Evolutionary conservation across 2,329 filamentous ascomycete genomes (phyloP).

Genomic region (Botrytis hyacinthi): DNA sequence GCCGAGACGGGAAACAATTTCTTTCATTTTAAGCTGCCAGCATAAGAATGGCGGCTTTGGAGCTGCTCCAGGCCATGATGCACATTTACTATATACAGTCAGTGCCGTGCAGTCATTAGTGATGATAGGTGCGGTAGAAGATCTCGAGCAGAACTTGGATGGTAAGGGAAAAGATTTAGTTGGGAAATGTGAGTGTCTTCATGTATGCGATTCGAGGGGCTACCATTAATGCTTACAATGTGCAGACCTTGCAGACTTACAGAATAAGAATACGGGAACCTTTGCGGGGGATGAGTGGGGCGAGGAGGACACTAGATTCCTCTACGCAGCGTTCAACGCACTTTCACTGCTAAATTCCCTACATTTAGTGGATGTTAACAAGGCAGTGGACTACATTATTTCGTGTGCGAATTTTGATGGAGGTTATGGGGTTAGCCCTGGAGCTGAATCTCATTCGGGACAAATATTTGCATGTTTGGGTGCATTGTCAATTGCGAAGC

Average conservation of each 20-base stretch:
- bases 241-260: constrained; percentile 73
- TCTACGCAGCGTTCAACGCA: constrained; percentile 87
- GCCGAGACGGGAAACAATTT: constrained; percentile 75
- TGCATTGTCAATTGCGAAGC: constrained; percentile 77
- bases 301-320: constrained; percentile 90
- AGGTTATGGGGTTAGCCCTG: constrained; percentile 84
- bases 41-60: constrained; percentile 88
- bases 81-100: constrained; percentile 94
- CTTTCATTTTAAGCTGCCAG: constrained; percentile 95
- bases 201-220: constrained; percentile 20
- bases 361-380: constrained; percentile 71
- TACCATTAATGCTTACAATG: constrained; percentile 14
- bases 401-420: constrained; percentile 92
- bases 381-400: constrained; percentile 75
- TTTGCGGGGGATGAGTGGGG: constrained; percentile 97
- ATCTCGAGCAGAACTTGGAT: constrained; percentile 64
- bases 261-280: constrained; percentile 77
- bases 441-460: constrained; percentile 90
- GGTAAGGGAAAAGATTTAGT: constrained; percentile 64
- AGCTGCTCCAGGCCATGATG: constrained; percentile 89
- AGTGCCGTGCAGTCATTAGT: constrained; percentile 93
- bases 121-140: constrained; percentile 78
- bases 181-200: constrained; percentile 69
- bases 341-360: constrained; percentile 79
- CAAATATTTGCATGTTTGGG: constrained; percentile 95